These are phyloP conservation scores for Apostasia shenzhenica DNA, from an alignment of 106 monocot genomes.

Conservation along the genomic window DNA sequence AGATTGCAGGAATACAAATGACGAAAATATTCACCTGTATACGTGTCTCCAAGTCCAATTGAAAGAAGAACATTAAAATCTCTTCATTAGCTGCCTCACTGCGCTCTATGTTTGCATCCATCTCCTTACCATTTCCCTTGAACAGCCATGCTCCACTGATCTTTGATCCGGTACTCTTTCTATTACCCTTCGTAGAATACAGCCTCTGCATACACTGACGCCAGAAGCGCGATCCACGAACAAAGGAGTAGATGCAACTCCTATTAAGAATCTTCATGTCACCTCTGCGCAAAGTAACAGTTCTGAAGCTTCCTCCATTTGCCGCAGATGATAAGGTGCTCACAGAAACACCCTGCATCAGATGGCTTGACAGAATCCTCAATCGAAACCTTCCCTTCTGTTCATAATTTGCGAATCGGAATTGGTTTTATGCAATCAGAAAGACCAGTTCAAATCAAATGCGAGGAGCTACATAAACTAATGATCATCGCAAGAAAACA, in stretches of 20 bases:
- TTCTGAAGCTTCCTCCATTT: constrained; percentile 22
- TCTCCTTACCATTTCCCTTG: constrained; percentile 30
- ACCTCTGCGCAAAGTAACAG: constrained; percentile 11
- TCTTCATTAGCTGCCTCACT: constrained; percentile 91
- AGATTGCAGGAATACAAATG: not conserved
- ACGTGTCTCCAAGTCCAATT: constrained; percentile 79
- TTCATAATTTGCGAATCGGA: not conserved
- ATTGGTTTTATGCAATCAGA: not conserved
- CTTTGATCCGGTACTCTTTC: constrained; percentile 8
- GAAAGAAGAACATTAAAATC: constrained; percentile 80
- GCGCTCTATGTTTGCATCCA: constrained; percentile 54
- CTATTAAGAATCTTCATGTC: constrained; percentile 16
- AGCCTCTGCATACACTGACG: constrained; percentile 7
- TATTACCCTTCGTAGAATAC: constrained; percentile 3
- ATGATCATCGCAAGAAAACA: too few relatives aligned
- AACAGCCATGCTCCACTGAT: constrained; percentile 54
- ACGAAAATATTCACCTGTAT: constrained; percentile 47
- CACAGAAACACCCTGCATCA: constrained; percentile 38
- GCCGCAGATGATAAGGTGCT: constrained; percentile 23
- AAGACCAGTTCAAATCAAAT: not conserved
- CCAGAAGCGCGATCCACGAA: constrained; percentile 9
- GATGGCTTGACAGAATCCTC: not conserved
- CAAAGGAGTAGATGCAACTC: constrained; percentile 11
- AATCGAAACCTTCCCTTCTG: not conserved
- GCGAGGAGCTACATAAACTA: too few relatives aligned